phyloP scores from a whole-genome alignment of 148 eudicot genomes.

The Cornus kousa region DNA sequence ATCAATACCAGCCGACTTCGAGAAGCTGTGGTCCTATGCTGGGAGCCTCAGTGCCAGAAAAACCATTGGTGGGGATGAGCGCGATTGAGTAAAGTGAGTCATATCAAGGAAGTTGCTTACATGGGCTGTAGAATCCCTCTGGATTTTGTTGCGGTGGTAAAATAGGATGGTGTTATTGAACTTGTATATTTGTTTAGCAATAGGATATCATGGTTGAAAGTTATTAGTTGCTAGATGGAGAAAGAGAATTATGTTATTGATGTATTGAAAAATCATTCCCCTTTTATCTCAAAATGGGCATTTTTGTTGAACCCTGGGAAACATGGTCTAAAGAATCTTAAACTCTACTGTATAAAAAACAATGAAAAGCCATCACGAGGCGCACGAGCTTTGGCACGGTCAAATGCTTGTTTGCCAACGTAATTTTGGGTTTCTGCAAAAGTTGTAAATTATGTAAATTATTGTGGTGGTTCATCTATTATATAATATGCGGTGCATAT shows the following conservation, averaged over 20 bases:
- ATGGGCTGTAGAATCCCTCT: background rate
- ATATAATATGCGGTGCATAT: too few relatives aligned
- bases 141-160: background rate
- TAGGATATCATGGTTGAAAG: background rate
- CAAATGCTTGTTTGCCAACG: too few relatives aligned
- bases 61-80: conserved; percentile 37
- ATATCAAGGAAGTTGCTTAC: background rate
- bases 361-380: too few relatives aligned
- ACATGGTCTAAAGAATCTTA: too few relatives aligned
- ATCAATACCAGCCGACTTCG: conserved; percentile 35
- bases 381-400: too few relatives aligned
- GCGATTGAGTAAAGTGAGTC: conserved; percentile 23
- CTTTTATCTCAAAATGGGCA: background rate
- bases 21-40: conserved; percentile 50
- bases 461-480: too few relatives aligned
- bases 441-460: too few relatives aligned
- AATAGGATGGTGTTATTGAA: background rate
- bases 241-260: background rate
- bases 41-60: conserved; percentile 49
- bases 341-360: too few relatives aligned
- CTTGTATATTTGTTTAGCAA: conserved; percentile 4
- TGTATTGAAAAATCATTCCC: background rate
- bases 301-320: background rate
- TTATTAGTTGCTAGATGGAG: background rate
- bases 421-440: too few relatives aligned